Evolutionary conservation across 345 rosid species (phyloP).

Genomic region (Euclidium syriacum): DNA sequence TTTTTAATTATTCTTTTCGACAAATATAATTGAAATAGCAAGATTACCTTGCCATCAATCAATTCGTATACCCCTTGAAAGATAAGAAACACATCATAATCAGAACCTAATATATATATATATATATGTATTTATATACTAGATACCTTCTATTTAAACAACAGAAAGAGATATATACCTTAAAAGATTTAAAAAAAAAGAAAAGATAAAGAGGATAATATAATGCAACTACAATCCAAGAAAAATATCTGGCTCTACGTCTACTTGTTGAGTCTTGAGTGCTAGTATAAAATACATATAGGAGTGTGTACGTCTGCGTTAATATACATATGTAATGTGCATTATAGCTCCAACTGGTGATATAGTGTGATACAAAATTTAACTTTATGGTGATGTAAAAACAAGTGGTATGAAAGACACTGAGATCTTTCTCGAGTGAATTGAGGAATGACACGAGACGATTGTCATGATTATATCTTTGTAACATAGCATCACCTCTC

Average conservation of each 20-base stretch:
- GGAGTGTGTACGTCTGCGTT: neutral
- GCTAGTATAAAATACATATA: slow-evolving; percentile 17
- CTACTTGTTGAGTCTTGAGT: slow-evolving; percentile 24
- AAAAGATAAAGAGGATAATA: slow-evolving; percentile 29
- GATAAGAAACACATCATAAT: slow-evolving; percentile 29
- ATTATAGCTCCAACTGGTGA: too few relatives aligned
- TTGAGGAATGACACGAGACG: too few relatives aligned
- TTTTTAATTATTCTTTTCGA: neutral
- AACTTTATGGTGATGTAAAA: too few relatives aligned
- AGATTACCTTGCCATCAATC: slow-evolving; percentile 26
- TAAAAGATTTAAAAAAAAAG: neutral
- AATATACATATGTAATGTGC: neutral
- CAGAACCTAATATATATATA: slow-evolving; percentile 17
- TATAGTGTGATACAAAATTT: too few relatives aligned
- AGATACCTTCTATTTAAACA: slow-evolving; percentile 15
- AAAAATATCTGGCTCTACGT: slow-evolving; percentile 12
- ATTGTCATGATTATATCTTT: too few relatives aligned
- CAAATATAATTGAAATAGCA: slow-evolving; percentile 9
- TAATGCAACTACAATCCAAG: slow-evolving; percentile 24
- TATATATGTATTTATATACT: slow-evolving; percentile 13
- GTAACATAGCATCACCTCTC: too few relatives aligned
- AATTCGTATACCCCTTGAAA: slow-evolving; percentile 19
- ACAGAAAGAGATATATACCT: slow-evolving; percentile 17
- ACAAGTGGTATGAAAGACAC: too few relatives aligned
- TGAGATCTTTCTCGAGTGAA: too few relatives aligned